Evolutionary conservation across 345 rosid genomes (phyloP).

Genomic region (Acer yangbiense): DNA sequence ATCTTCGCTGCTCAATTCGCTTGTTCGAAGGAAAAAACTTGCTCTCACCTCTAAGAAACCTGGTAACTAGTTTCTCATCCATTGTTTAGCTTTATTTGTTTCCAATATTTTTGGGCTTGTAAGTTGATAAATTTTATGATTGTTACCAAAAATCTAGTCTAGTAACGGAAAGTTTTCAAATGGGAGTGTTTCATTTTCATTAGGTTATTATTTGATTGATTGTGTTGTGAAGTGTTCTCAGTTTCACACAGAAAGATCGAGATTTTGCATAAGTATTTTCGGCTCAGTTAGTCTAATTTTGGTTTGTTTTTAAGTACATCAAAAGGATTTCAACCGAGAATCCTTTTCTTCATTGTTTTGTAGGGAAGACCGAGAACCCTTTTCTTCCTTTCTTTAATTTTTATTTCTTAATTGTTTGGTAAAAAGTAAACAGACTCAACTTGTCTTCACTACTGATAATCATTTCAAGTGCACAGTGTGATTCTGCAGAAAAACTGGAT

Average conservation of each 20-base stretch:
- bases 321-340: background rate
- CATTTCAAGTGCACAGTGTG: no score
- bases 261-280: background rate
- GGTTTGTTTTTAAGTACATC: no score
- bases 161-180: no score
- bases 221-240: background rate
- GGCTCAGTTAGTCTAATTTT: no score
- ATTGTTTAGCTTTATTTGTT: background rate
- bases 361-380: slow-evolving; percentile 65
- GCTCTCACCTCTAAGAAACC: slow-evolving; percentile 98
- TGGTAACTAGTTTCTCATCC: slow-evolving; percentile 38
- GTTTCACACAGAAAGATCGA: background rate
- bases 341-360: slow-evolving; percentile 5
- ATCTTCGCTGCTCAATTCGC: slow-evolving; percentile 90
- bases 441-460: no score
- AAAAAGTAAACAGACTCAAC: no score
- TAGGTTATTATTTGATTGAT: background rate
- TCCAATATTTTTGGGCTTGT: background rate
- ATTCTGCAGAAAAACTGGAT: no score
- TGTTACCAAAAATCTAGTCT: background rate
- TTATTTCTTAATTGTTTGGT: no score
- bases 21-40: slow-evolving; percentile 87
- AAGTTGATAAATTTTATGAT: background rate
- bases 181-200: background rate
- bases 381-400: no score